These are phyloP conservation scores for Bathelium albidoporum DNA, from an alignment of 495 filamentous ascomycete species.

Conservation along the genomic window DNA sequence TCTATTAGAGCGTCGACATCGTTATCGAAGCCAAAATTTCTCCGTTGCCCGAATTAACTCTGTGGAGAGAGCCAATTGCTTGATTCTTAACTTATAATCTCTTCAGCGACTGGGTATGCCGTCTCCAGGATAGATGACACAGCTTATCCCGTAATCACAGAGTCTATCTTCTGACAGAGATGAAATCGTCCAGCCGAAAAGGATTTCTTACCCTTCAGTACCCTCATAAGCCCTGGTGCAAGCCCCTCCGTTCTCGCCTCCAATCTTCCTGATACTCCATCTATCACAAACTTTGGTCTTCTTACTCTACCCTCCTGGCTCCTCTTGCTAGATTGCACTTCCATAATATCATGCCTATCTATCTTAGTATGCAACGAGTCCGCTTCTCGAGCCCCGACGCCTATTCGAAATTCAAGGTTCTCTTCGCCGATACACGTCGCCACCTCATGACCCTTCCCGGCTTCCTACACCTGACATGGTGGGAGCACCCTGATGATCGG, in stretches of 20 bases:
- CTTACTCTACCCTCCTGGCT: not conserved
- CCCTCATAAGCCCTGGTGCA: not conserved
- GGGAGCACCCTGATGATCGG: not conserved
- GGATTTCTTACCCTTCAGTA: not conserved
- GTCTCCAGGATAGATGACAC: not conserved
- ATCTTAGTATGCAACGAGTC: constrained; percentile 2
- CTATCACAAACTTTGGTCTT: not conserved
- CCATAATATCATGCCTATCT: not conserved
- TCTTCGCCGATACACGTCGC: not conserved
- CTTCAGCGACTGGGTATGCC: too few species aligned
- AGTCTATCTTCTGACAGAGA: not conserved
- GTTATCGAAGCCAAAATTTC: not conserved
- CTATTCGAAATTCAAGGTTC: not conserved
- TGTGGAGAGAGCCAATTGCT: not conserved
- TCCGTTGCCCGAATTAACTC: not conserved
- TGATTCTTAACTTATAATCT: too few species aligned
- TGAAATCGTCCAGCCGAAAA: not conserved
- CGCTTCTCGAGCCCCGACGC: not conserved
- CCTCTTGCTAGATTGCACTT: not conserved
- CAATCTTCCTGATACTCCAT: not conserved
- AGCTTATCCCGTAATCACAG: not conserved
- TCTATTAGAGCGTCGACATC: not conserved
- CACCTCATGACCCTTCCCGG: not conserved
- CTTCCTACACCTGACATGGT: not conserved
- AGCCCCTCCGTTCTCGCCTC: not conserved